Evolutionary conservation across 2,329 filamentous ascomycete genomes (phyloP).

Genomic region (Pseudogymnoascus sp.): DNA sequence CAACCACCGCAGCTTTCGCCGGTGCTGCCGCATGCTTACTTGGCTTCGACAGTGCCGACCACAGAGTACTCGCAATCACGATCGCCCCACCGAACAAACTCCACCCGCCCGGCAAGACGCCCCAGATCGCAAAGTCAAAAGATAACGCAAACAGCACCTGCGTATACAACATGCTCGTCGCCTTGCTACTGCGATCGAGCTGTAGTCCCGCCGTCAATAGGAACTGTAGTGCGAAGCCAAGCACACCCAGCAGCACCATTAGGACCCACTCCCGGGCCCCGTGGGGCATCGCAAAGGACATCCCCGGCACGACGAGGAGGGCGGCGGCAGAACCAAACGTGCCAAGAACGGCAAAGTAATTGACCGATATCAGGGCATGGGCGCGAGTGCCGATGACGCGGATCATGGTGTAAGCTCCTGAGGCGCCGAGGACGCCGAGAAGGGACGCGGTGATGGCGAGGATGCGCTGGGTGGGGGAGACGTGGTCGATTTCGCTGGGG

Average conservation of each 20-base stretch:
- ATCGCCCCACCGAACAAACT: slow-evolving; percentile 24
- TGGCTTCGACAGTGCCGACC: slow-evolving; percentile 24
- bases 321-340: slow-evolving; percentile 54
- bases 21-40: background rate
- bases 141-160: slow-evolving; percentile 57
- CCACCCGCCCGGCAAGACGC: slow-evolving; percentile 23
- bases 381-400: slow-evolving; percentile 72
- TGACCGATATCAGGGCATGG: slow-evolving; percentile 78
- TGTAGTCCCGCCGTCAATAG: slow-evolving; percentile 70
- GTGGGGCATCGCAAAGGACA: slow-evolving; percentile 38
- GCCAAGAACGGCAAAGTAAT: slow-evolving; percentile 69
- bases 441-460: slow-evolving; percentile 64
- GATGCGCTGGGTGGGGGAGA: slow-evolving; percentile 32
- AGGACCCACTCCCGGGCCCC: slow-evolving; percentile 48
- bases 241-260: slow-evolving; percentile 59
- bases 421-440: slow-evolving; percentile 67
- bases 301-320: slow-evolving; percentile 37
- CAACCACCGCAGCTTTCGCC: slow-evolving; percentile 9
- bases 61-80: slow-evolving; percentile 26
- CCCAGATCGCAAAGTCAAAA: slow-evolving; percentile 27
- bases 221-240: slow-evolving; percentile 80
- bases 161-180: slow-evolving; percentile 58
- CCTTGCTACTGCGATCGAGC: slow-evolving; percentile 27
- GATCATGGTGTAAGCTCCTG: slow-evolving; percentile 67
- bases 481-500: slow-evolving; percentile 14